phyloP scores from a whole-genome alignment of 2,329 filamentous ascomycete genomes.

The Xylariaceae sp. region DNA sequence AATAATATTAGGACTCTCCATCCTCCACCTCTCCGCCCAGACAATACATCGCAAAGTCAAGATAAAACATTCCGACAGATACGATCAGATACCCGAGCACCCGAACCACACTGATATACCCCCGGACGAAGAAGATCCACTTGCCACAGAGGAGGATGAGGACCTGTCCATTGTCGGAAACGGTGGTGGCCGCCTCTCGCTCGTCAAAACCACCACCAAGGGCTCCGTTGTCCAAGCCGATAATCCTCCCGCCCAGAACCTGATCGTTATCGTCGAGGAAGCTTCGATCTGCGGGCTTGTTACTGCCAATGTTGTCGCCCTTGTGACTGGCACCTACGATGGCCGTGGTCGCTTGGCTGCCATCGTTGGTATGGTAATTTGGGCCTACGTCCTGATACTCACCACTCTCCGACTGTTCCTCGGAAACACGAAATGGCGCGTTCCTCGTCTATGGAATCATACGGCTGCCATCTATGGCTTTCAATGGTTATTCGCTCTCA shows the following conservation, averaged over 20 bases:
- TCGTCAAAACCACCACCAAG: slow-evolving; percentile 60
- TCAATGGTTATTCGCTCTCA: slow-evolving; percentile 74
- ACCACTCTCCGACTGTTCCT: slow-evolving; percentile 69
- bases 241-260: slow-evolving; percentile 69
- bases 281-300: slow-evolving; percentile 71
- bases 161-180: slow-evolving; percentile 49
- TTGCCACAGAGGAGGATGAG: slow-evolving; percentile 58
- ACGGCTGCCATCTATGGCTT: slow-evolving; percentile 79
- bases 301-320: slow-evolving; percentile 62
- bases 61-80: slow-evolving; percentile 54
- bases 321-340: slow-evolving; percentile 60
- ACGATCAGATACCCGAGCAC: slow-evolving; percentile 52
- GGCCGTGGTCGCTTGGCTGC: slow-evolving; percentile 57
- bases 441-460: slow-evolving; percentile 86
- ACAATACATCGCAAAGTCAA: slow-evolving; percentile 51
- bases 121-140: slow-evolving; percentile 44
- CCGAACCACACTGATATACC: slow-evolving; percentile 52
- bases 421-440: slow-evolving; percentile 61
- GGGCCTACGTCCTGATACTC: slow-evolving; percentile 78
- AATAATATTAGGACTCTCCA: slow-evolving; percentile 65
- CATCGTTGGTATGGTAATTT: slow-evolving; percentile 66
- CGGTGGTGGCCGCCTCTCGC: slow-evolving; percentile 53
- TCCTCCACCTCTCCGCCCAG: slow-evolving; percentile 63
- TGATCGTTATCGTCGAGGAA: slow-evolving; percentile 71
- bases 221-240: slow-evolving; percentile 70